Evolutionary conservation across 2,329 filamentous ascomycete genomes (phyloP), one percentile per base, ranked within the genome.

Genomic region (Ilyonectria mors-panacis): DNA sequence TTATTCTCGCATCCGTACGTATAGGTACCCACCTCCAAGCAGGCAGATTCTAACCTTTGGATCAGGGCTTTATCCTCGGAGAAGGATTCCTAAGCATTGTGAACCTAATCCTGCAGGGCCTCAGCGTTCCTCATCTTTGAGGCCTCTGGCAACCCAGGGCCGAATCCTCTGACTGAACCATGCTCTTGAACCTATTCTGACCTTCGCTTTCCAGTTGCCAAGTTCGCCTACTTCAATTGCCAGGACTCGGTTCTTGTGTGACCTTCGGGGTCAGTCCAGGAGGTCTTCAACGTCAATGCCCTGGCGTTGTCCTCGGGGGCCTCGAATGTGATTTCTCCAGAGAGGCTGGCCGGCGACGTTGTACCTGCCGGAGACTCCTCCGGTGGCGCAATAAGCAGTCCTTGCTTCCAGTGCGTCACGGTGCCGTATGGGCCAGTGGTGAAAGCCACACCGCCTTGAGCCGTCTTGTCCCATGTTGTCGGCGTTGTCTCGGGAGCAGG

Each of bases 31-130:
- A 21, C 12, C 35, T 35, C 15, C 39, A 15, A 33, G 15, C 26
- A 26, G 10, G 10, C n/a, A 59, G 47, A 68, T 63, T 44, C 60
- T 71, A 61, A 73, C 19, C 56, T 21, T 53, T 39, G 47, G 62
- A 63, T 4, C 37, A 89, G 87, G 96, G 96, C 0, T 89, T 98
- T 68, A 98, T 99, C 70, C 85, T 99, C 8, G 94, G 95, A 1
- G 95, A 98, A 79, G 95, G 95, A 0, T 89, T 98, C 70, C 84
- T 97, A 70, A 98, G 95, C 77, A 97, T 99, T 75, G 87, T 96
- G 28, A 98, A 98, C 78, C 81, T 99, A 62, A 82, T 93, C 9
- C 83, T 99, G 76, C 94, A 97, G 63, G 95, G 92, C 78, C 84
- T 91, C 10, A 82, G 86, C 4, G 92, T 97, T 63, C 92, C 94